Evolutionary conservation across 2,329 filamentous ascomycete genomes (phyloP).

Genomic region (Pseudopyrenochaeta lycopersici): DNA sequence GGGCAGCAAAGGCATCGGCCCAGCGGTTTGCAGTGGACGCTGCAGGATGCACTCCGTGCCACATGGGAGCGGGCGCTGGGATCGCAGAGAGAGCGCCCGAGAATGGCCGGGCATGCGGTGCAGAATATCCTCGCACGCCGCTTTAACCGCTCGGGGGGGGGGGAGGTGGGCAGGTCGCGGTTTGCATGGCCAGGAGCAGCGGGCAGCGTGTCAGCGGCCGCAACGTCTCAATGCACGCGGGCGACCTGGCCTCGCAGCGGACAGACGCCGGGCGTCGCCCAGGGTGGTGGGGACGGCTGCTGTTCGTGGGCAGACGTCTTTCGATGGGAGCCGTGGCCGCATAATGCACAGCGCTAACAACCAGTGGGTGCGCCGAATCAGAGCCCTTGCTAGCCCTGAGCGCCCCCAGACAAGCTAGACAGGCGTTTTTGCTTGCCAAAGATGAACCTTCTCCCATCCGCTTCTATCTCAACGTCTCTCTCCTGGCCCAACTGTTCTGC

Average conservation of each 20-base stretch:
- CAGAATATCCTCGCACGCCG: conserved; percentile 15
- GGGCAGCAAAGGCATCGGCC: conserved; percentile 1
- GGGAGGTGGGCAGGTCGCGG: not conserved
- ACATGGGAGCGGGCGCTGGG: conserved; percentile 14
- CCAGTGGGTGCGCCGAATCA: conserved; percentile 31
- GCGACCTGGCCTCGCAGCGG: not conserved
- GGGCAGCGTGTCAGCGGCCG: not conserved
- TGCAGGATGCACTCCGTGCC: conserved; percentile 22
- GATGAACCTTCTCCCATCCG: conserved; percentile 18
- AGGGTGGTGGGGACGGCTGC: conserved; percentile 4
- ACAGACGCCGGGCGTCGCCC: conserved; percentile 1
- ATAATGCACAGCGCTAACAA: conserved; percentile 31
- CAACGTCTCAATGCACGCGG: no score
- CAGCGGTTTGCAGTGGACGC: conserved; percentile 11
- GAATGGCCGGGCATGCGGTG: conserved; percentile 15
- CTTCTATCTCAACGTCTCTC: conserved; percentile 13
- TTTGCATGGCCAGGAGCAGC: not conserved
- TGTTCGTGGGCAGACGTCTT: conserved; percentile 15
- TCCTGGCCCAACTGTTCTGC: conserved; percentile 9
- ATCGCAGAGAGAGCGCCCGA: conserved; percentile 22
- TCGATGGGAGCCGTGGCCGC: conserved; percentile 21
- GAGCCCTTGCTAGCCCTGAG: conserved; percentile 18
- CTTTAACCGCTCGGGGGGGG: conserved; percentile 28
- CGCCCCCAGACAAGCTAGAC: conserved; percentile 24
- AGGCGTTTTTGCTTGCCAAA: conserved; percentile 36